Base-by-base conservation (phyloP, 2,329 filamentous ascomycete genomes). In the Aciculosporium take region DNA sequence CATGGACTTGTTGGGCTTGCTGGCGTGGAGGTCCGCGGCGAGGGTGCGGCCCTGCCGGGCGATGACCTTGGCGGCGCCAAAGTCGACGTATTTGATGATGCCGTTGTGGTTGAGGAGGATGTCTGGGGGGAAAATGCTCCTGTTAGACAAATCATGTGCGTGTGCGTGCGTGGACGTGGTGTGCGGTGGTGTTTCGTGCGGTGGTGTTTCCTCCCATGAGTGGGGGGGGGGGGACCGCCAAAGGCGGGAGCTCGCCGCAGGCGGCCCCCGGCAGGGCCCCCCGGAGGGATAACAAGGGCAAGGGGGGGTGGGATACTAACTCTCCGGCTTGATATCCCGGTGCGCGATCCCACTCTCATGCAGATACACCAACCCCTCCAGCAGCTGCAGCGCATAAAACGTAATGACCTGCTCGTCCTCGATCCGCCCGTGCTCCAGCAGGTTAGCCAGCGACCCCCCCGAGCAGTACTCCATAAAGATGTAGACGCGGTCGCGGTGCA, bases 401-500 rank as follows among this genome's bases (percentile, higher is more conserved):
- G 93, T 93, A 46, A 94, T 89, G 47, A 96, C 88, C 42, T 88
- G 91, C 60, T 98, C 91, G 56, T 96, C 93, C 65, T 95, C 91
- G 48, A 98, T 95, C 31, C 91, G 83, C 10, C 91, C 91, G 56
- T 98, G 89, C 59, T 98, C 91, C 32, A 98, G 69, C 40, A 98
- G 67, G 39, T 76, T 83, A 32, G 91, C 88, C 37, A 98, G 70
- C 13, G 89, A 96, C 17, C 91, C 91, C 39, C 91, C 89, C 4
- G 87, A 93, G 61, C 91, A 98, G 62, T 94, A 96, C 61, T 98
- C 91, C 91, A 98, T 98, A 59, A 98, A 98, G 51, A 98, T 95
- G 62, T 96, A 98, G n/a, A 98, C 91, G 57, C 94, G 91, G 68
- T 98, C 91, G 48, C 91, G 78, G 62, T 98, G 91, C 3, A 95